Evolutionary conservation across 345 rosid genomes (phyloP), one percentile per base, ranked within the genome.

Genomic region (Euphorbia tirucalli): DNA sequence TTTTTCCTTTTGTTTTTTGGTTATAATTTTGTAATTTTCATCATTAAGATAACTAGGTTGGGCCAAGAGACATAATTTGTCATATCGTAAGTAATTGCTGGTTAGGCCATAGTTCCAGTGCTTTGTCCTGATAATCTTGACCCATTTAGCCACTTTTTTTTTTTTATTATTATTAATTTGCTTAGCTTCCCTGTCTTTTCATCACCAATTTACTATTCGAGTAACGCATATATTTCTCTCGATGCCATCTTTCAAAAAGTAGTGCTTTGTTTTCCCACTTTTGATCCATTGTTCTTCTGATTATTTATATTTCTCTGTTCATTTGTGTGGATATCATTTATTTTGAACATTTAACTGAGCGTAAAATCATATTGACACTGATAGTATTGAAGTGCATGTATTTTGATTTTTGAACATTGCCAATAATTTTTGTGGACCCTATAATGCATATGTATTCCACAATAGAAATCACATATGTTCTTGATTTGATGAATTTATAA

Each of bases 401-500:
- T 0, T 61, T 37, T 15, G 35, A 22, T 31, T 60, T 69, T 27
- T 27, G 9, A 24, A n/a, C 7, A 24, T n/a, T 41, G 61, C 27
- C 18, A 19, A 7, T 14, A 44, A 73, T 52, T 58, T 5, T 65
- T 5, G 0, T 44, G 52, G 16, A 11, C 3, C 22, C 54, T 59
- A 10, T 50, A 52, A 64, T 15, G 19, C 52, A 16, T 27, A 15
- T 58, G 61, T 15, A 46, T 54, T 71, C 58, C n/a, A 11, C 25
- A 28, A 37, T 19, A 6, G 11, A 54, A 25, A 54, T 68, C 13
- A 19, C 67, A 69, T 32, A 57, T 48, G 65, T 68, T 59, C 50
- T 55, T 52, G 41, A 31, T 65, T 61, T 44, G 59, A 58, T 75
- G 60, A 69, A 4, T 28, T 55, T 81, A 72, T 72, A n/a, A n/a